These are phyloP conservation scores for Taiozyma sp. DNA, from an alignment of 1,139 yeast genomes.

Conservation along the genomic window DNA sequence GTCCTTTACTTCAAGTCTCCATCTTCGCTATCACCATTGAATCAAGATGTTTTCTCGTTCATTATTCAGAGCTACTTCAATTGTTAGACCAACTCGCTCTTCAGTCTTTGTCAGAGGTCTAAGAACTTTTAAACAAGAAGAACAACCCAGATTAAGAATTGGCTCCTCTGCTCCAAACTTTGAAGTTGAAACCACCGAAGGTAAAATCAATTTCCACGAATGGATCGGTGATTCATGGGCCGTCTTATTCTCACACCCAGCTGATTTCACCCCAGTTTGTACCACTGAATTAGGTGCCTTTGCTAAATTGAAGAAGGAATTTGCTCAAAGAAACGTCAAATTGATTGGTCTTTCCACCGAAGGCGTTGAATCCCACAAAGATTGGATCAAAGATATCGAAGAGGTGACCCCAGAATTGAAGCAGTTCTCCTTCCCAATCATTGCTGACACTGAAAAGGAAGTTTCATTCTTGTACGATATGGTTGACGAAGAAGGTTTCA, in stretches of 20 bases:
- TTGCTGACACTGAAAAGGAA: slow-evolving; percentile 77
- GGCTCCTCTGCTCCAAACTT: slow-evolving; percentile 80
- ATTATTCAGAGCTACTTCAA: slow-evolving; percentile 22
- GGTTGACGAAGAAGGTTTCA: slow-evolving; percentile 87
- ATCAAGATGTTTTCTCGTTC: slow-evolving; percentile 26
- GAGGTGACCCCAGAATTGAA: slow-evolving; percentile 58
- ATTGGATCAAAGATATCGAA: slow-evolving; percentile 86
- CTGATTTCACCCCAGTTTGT: slow-evolving; percentile 93
- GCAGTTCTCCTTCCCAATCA: slow-evolving; percentile 77
- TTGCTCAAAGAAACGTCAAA: slow-evolving; percentile 74
- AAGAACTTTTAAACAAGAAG: slow-evolving; percentile 48
- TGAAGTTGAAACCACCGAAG: slow-evolving; percentile 71
- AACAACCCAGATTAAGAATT: slow-evolving; percentile 65
- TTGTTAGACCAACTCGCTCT: slow-evolving; percentile 19
- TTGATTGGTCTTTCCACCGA: slow-evolving; percentile 84
- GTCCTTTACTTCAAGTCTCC: neutral
- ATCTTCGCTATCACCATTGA: neutral
- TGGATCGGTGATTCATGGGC: slow-evolving; percentile 81
- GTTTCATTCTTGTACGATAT: slow-evolving; percentile 83
- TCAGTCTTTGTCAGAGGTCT: slow-evolving; percentile 26
- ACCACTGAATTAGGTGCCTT: slow-evolving; percentile 94
- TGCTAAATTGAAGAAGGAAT: slow-evolving; percentile 79
- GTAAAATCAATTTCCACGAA: slow-evolving; percentile 76
- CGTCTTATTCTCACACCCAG: slow-evolving; percentile 87
- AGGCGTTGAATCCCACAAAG: slow-evolving; percentile 67